Conservation (phyloP, 495 filamentous ascomycete species). For the Parathielavia hyrcaniae region DNA sequence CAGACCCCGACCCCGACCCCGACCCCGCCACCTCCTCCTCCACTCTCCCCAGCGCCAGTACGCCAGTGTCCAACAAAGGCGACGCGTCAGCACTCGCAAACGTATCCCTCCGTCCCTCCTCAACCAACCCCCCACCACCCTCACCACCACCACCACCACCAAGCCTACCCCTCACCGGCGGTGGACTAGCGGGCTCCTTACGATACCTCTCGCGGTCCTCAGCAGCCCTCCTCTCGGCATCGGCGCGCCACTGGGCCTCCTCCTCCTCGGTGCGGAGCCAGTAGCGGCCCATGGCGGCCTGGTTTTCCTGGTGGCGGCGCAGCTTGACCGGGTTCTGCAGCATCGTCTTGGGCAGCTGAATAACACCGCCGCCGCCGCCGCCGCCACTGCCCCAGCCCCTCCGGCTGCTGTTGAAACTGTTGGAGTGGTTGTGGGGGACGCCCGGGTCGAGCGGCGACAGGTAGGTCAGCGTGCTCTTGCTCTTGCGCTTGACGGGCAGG, state of each 20-base stretch:
- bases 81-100: conserved; percentile 14
- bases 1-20: conserved; percentile 11
- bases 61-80: conserved; percentile 10
- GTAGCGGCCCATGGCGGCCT: conserved; percentile 33
- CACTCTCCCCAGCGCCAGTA: conserved; percentile 14
- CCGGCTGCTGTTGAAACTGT: no score
- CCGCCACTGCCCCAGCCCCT: no score
- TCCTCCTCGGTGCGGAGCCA: conserved; percentile 35
- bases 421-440: no score
- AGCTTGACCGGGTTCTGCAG: conserved; percentile 30
- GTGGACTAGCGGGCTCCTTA: conserved; percentile 24
- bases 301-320: conserved; percentile 32
- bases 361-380: no score
- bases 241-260: conserved; percentile 28
- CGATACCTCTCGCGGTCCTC: conserved; percentile 32
- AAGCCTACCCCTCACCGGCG: no score
- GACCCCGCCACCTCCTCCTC: conserved; percentile 17
- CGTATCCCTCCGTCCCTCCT: neutral
- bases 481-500: conserved; percentile 32
- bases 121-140: neutral
- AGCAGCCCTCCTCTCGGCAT: conserved; percentile 25
- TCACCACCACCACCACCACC: neutral
- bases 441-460: conserved; percentile 31
- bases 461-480: conserved; percentile 33
- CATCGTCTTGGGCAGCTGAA: conserved; percentile 21